phyloP scores from a whole-genome alignment of 495 filamentous ascomycete genomes.

The Neurospora tetraspora region DNA sequence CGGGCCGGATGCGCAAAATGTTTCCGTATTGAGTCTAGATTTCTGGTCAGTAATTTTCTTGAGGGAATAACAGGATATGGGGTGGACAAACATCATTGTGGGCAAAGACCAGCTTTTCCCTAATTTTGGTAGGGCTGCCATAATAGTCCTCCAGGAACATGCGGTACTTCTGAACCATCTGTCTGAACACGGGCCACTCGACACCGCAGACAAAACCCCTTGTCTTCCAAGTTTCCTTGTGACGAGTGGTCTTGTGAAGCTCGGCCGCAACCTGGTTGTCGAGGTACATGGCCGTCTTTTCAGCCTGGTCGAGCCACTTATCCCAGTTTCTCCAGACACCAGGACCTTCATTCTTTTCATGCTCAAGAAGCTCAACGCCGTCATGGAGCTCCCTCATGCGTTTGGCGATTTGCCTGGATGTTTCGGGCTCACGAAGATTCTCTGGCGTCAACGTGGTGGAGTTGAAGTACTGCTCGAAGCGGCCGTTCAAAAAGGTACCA shows the following conservation, averaged over 20 bases:
- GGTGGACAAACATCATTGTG: conserved; percentile 79
- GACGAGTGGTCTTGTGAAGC: conserved; percentile 10
- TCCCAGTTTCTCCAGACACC: conserved; percentile 91
- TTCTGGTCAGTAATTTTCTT: conserved; percentile 3
- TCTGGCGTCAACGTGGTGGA: conserved; percentile 64
- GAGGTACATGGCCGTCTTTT: conserved; percentile 65
- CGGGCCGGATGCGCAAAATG: conserved; percentile 79
- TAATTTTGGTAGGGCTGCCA: conserved; percentile 54
- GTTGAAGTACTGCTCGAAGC: conserved; percentile 90
- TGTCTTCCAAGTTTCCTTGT: conserved; percentile 48
- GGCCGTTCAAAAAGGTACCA: conserved; percentile 90
- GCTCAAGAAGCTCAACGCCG: conserved; percentile 72
- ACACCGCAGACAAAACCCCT: conserved; percentile 75
- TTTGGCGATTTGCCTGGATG: conserved; percentile 92
- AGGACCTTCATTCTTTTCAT: conserved; percentile 69
- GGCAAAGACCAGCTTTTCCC: conserved; percentile 75
- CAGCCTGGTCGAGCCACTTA: conserved; percentile 77
- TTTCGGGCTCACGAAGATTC: conserved; percentile 72
- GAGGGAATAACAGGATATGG: not conserved
- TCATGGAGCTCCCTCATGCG: conserved; percentile 94
- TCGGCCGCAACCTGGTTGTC: conserved; percentile 50
- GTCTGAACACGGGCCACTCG: conserved; percentile 69
- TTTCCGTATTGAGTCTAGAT: conserved; percentile 93
- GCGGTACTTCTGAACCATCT: conserved; percentile 68
- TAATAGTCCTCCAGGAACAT: conserved; percentile 62